These are phyloP conservation scores for Dothidotthia symphoricarpi DNA, from an alignment of 2,329 filamentous ascomycete species.

Conservation along the genomic window DNA sequence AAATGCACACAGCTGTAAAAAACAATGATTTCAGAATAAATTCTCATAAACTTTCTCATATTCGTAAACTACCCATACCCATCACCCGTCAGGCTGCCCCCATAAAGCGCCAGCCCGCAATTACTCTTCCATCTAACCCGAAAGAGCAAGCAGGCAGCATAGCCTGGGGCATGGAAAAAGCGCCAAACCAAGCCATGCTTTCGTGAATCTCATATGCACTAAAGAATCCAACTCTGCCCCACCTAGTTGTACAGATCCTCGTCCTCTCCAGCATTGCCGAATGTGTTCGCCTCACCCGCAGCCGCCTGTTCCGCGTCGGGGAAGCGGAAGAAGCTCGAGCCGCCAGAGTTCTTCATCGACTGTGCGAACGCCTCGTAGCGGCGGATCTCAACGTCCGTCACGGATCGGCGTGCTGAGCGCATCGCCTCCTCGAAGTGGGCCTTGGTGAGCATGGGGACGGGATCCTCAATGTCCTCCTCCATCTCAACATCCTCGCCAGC, in stretches of 20 bases:
- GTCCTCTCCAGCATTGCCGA: constrained; percentile 87
- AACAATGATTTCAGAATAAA: too few relatives aligned
- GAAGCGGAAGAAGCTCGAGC: constrained; percentile 98
- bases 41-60: too few relatives aligned
- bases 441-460: constrained; percentile 92
- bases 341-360: constrained; percentile 97
- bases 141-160: constrained; percentile 8
- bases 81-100: too few relatives aligned
- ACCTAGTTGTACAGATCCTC: constrained; percentile 94
- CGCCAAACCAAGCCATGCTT: neutral
- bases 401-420: constrained; percentile 88
- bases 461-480: constrained; percentile 77
- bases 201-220: neutral
- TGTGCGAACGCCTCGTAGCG: constrained; percentile 98
- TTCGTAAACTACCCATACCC: too few relatives aligned
- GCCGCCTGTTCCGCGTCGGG: constrained; percentile 55
- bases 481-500: constrained; percentile 67
- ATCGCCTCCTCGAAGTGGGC: constrained; percentile 99
- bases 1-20: too few relatives aligned
- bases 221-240: neutral
- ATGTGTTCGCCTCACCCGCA: constrained; percentile 51
- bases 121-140: too few relatives aligned
- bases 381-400: constrained; percentile 94
- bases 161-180: too few relatives aligned
- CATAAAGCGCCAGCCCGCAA: too few relatives aligned